Conservation (phyloP, 2,329 filamentous ascomycete genomes). For the Aspergillus awamori region DNA sequence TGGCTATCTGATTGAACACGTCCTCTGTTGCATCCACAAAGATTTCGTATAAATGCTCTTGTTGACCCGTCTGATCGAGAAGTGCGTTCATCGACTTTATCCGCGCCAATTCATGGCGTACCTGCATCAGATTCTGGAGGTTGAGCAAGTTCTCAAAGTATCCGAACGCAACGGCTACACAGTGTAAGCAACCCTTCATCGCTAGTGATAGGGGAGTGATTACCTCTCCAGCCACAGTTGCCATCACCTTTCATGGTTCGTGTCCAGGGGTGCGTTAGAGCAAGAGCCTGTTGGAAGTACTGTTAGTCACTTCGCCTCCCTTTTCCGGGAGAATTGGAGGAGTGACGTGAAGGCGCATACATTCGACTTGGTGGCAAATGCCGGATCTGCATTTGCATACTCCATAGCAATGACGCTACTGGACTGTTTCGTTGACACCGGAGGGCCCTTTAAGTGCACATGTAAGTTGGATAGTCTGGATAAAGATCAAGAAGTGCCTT, state of each 20-base stretch:
- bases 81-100: slow-evolving; percentile 71
- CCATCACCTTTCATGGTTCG: slow-evolving; percentile 88
- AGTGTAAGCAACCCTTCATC: slow-evolving; percentile 17
- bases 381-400: slow-evolving; percentile 83
- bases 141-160: slow-evolving; percentile 87
- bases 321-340: neutral
- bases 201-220: slow-evolving; percentile 42
- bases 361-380: slow-evolving; percentile 83
- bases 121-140: slow-evolving; percentile 63
- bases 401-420: slow-evolving; percentile 78
- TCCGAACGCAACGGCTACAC: slow-evolving; percentile 80
- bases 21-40: slow-evolving; percentile 76
- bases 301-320: slow-evolving; percentile 14
- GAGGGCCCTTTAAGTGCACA: slow-evolving; percentile 65
- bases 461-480: slow-evolving; percentile 27
- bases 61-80: slow-evolving; percentile 69
- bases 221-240: slow-evolving; percentile 97
- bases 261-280: slow-evolving; percentile 82
- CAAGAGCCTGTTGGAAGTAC: slow-evolving; percentile 65
- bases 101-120: slow-evolving; percentile 72
- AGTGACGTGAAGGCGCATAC: slow-evolving; percentile 51
- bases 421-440: slow-evolving; percentile 74
- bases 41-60: slow-evolving; percentile 73
- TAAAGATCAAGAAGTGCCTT: slow-evolving; percentile 13
- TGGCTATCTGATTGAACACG: slow-evolving; percentile 66